Evolutionary conservation across 495 filamentous ascomycete genomes (phyloP).

Genomic region (Immersiella caudata): DNA sequence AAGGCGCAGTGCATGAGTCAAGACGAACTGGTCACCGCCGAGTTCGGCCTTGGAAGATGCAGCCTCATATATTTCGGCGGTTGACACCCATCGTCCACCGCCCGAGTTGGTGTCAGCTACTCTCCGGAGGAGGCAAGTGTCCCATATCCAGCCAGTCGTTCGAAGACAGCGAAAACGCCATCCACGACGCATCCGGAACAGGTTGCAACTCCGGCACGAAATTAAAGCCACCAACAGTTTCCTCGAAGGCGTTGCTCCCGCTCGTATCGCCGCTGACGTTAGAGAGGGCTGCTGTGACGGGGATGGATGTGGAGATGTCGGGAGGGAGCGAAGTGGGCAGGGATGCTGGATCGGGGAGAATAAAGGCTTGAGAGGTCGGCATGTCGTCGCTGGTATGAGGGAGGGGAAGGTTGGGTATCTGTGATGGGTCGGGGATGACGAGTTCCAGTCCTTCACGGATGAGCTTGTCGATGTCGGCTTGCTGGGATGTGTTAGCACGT

Average conservation of each 20-base stretch:
- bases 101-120: neutral
- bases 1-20: too few relatives aligned
- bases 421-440: neutral
- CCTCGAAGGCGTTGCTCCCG: conserved; percentile 37
- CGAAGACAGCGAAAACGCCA: conserved; percentile 19
- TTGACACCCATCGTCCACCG: neutral
- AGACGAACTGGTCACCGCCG: too few relatives aligned
- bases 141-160: conserved; percentile 26
- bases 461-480: conserved; percentile 50
- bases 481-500: conserved; percentile 34
- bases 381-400: conserved; percentile 15
- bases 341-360: neutral
- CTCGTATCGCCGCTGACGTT: conserved; percentile 32
- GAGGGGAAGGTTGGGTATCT: neutral
- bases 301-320: neutral
- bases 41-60: too few relatives aligned
- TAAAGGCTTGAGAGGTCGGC: neutral
- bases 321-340: neutral
- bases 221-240: conserved; percentile 30
- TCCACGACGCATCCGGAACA: conserved; percentile 32
- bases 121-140: conserved; percentile 12
- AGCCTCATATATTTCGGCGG: too few relatives aligned
- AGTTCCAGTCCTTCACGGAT: conserved; percentile 40
- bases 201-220: conserved; percentile 32
- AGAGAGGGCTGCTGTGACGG: conserved; percentile 20